Base-by-base conservation (phyloP, 148 eudicot species). In the Amaranthus hypochondriacus region DNA sequence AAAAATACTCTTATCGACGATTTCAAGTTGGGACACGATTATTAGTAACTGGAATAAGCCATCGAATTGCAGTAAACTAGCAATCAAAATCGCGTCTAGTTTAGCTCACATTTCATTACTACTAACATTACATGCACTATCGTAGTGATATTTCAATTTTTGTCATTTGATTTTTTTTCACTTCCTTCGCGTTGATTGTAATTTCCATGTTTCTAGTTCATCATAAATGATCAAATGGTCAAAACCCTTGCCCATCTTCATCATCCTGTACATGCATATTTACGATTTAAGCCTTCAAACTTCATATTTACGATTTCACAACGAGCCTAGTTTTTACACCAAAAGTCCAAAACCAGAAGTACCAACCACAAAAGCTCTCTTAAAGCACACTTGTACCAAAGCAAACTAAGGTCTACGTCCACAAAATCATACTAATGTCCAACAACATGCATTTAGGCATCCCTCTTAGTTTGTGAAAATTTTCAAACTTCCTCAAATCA, bases 341-440 rank as follows among this genome's bases (percentile, higher is more conserved):
- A 56, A 47, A 55, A 55, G 57, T 3, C 63, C 56, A 56, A 70
- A 43, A 13, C 51, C 6, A 21, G 9, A 11, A 43, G 21, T 12
- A 39, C 2, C 9, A 56, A 10, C 42, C 52, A n/a, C 4, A 28
- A 49, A 18, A 15, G 6, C 12, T 21, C 49, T n/a, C 14, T 5
- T 67, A 72, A 72, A 72, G 13, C 67, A 72, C 49, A 61, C 10
- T 11, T 61, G 11, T 18, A 5, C 43, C 12, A 60, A 60, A 5
- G 28, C 48, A 28, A 60, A 72, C 62, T 56, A 48, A 70, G 50
- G 43, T 56, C 50, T 54, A 42, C 62, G 8, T 56, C 18, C 73
- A 70, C 44, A 55, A 44, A 43, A 15, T 39, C 62, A 70, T 6
- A 12, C 39, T 56, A 13, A 70, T 52, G 39, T 68, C 48, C 43